Conservation (phyloP, 228 moss, liverwort and hornwort species). For the Sphagnum magellanicum region DNA sequence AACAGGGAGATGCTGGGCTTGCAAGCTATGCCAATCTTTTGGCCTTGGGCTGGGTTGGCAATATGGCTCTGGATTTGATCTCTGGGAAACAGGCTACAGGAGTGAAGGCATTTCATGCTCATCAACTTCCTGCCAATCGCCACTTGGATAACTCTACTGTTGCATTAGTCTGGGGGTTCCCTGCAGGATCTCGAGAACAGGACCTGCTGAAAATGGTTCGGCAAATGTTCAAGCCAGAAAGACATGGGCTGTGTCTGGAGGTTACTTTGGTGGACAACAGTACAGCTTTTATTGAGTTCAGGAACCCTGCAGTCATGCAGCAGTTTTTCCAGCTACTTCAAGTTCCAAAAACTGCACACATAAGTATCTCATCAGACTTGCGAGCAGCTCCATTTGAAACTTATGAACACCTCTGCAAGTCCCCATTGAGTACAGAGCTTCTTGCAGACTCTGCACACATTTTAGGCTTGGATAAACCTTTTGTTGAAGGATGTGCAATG, state of each 20-base stretch:
- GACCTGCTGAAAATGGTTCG: constrained; percentile 54
- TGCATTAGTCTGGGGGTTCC: constrained; percentile 73
- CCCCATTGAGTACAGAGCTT: constrained; percentile 50
- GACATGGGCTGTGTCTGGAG: constrained; percentile 30
- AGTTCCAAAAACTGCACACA: constrained; percentile 2
- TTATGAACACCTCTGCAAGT: constrained; percentile 65
- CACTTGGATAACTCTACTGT: constrained; percentile 37
- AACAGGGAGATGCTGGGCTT: constrained; percentile 36
- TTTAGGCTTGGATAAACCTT: constrained; percentile 35
- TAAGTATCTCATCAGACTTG: constrained; percentile 20
- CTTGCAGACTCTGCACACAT: constrained; percentile 66
- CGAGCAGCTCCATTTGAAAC: constrained; percentile 70
- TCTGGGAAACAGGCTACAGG: constrained; percentile 66
- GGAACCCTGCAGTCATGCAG: constrained; percentile 34
- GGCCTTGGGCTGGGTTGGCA: constrained; percentile 66
- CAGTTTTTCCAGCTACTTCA: constrained; percentile 47
- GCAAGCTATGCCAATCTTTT: constrained; percentile 73
- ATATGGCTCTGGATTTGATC: constrained; percentile 58
- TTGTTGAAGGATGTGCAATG: constrained; percentile 1
- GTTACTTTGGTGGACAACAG: constrained; percentile 54
- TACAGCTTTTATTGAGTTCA: constrained; percentile 69
- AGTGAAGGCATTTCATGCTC: constrained; percentile 46
- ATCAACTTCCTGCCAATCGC: constrained; percentile 20
- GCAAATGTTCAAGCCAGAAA: constrained; percentile 39
- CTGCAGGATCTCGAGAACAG: constrained; percentile 35